Evolutionary conservation across 768 basidiomycete genomes (phyloP).

Genomic region (Calocera viscosa): DNA sequence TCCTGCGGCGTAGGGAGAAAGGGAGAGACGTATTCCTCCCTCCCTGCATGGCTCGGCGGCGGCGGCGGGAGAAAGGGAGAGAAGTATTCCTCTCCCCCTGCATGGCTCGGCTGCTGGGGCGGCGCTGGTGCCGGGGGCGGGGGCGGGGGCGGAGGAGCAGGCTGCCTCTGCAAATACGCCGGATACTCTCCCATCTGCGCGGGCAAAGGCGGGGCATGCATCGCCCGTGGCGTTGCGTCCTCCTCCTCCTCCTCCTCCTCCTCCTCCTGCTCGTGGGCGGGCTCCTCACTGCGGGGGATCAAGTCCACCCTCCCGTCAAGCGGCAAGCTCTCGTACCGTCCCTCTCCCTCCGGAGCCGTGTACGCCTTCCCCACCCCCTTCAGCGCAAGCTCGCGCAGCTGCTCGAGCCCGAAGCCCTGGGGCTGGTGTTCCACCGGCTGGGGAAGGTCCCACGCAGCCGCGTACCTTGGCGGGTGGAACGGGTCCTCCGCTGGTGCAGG

Average conservation of each 20-base stretch:
- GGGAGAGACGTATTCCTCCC: background rate
- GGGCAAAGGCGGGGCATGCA: constrained; percentile 4
- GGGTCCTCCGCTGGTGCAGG: constrained; percentile 23
- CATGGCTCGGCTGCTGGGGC: no score
- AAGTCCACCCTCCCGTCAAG: constrained; percentile 81
- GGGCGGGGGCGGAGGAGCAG: constrained; percentile 6
- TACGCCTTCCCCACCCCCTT: constrained; percentile 37
- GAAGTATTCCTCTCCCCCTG: background rate
- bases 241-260: constrained; percentile 1
- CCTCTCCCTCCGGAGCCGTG: constrained; percentile 34
- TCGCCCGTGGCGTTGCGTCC: background rate
- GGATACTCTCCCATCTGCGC: constrained; percentile 10
- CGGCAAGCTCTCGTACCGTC: constrained; percentile 69
- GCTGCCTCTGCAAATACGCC: constrained; percentile 7
- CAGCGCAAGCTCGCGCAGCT: constrained; percentile 49
- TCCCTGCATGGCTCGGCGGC: no score
- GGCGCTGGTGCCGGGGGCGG: constrained; percentile 10
- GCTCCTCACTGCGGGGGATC: no score
- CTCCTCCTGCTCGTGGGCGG: constrained; percentile 30
- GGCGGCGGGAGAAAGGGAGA: background rate
- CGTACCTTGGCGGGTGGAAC: constrained; percentile 55
- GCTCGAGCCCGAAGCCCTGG: constrained; percentile 40
- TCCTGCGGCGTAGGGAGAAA: background rate
- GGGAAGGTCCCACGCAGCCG: constrained; percentile 60
- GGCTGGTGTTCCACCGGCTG: constrained; percentile 14